phyloP scores from a whole-genome alignment of 2,329 filamentous ascomycete species.

The Colletotrichum zoysiae region DNA sequence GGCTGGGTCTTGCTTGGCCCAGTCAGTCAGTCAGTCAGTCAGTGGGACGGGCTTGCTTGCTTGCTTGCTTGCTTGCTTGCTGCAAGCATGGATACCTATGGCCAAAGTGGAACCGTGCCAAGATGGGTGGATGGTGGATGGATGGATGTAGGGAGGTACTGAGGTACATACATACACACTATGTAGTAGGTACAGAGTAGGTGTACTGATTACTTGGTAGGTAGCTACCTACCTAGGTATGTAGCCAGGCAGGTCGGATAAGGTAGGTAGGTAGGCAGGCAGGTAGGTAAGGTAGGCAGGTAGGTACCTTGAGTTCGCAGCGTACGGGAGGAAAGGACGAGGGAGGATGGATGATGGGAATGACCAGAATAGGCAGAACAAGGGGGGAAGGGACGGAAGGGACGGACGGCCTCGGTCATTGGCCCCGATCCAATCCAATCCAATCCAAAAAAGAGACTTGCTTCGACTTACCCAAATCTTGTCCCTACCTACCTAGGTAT shows the following conservation, averaged over 20 bases:
- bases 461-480: constrained; percentile 11
- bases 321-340: too few relatives aligned
- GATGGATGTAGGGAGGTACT: too few relatives aligned
- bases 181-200: too few relatives aligned
- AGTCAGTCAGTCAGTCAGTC: too few relatives aligned
- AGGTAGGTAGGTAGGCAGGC: too few relatives aligned
- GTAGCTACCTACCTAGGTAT: too few relatives aligned
- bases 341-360: constrained; percentile 3
- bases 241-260: too few relatives aligned
- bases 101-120: constrained; percentile 3
- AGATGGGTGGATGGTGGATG: not conserved
- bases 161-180: not conserved
- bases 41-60: not conserved
- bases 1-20: not conserved
- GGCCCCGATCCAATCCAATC: not conserved
- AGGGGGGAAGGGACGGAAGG: not conserved
- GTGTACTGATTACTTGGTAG: too few relatives aligned
- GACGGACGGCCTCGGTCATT: not conserved
- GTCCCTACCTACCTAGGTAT: too few relatives aligned
- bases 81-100: constrained; percentile 12
- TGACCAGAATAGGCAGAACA: constrained; percentile 15
- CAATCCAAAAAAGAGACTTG: not conserved
- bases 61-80: too few relatives aligned
- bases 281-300: too few relatives aligned
- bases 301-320: too few relatives aligned